Base-by-base conservation (phyloP, 1,284 basidiomycete species). In the Laetiporus sulphureus region DNA sequence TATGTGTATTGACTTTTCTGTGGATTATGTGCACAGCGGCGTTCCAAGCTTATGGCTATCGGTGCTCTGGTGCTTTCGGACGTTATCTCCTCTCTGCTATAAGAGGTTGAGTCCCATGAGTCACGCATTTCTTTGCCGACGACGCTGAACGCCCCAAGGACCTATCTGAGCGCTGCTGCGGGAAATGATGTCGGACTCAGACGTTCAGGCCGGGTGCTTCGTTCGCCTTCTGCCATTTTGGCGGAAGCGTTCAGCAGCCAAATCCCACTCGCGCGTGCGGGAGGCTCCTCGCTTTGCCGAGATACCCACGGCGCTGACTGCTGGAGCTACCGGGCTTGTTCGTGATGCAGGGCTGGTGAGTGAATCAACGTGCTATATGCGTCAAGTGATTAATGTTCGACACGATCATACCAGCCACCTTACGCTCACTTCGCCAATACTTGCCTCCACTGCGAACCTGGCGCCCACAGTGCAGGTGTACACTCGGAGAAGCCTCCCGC, bases 401-500 rank as follows among this genome's bases (percentile, higher is more conserved):
- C 20, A 4, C 23, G 10, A 8, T 11, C 25, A 7, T 20, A 3
- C 16, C 15, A 42, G 40, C 40, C 34, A 3, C 15, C 41, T 15
- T 32, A 38, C 27, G 34, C 36, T 21, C 15, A 38, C 18, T 42
- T 32, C 15, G 35, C 32, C 10, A 38, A 38, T 21, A 36, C 27
- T 2, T 38, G 40, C 40, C 36, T 36, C 15, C 25, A 12, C 19
- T 36, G 34, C 40, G 27, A 30, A 8, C 25, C 7, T 27, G 25
- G 13, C 25, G 25, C 25, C 16, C 31, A 31, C 20, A 15, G 18
- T 10, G 18, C 20, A n/a, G 20, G 10, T n/a, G 6, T 16, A 11
- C 32, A 16, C 32, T 33, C 32, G 25, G 53, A 54, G n/a, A 52
- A 44, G 18, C 52, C 47, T 5, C 55, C 55, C 10, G 27, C 49